Evolutionary conservation across 306 rosid species (phyloP).

Genomic region (Astragalus membranaceus): DNA sequence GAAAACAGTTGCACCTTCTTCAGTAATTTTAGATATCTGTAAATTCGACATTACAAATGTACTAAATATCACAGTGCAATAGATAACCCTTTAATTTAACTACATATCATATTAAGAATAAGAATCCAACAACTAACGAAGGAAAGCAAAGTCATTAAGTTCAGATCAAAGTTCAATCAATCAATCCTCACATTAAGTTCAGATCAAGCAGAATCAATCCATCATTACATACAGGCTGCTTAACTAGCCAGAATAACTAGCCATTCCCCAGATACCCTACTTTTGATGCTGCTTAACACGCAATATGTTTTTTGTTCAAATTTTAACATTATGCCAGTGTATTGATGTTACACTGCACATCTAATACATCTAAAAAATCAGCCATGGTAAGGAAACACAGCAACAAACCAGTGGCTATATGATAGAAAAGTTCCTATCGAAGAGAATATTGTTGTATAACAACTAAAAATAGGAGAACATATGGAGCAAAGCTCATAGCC

Average conservation of each 20-base stretch:
- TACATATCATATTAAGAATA: background rate
- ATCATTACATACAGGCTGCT: background rate
- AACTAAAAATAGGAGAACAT: background rate
- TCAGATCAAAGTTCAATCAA: background rate
- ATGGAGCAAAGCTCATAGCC: background rate
- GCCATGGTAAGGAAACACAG: background rate
- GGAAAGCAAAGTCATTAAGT: background rate
- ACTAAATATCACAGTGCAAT: background rate
- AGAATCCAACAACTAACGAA: background rate
- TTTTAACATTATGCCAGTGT: background rate
- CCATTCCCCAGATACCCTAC: background rate
- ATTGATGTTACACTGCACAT: background rate
- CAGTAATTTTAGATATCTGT: conserved; percentile 79
- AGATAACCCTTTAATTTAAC: background rate
- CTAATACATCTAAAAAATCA: background rate
- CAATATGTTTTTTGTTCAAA: background rate
- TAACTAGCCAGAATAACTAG: background rate
- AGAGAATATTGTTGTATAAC: background rate
- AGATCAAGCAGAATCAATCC: background rate
- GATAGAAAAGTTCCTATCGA: background rate
- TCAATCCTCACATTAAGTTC: background rate
- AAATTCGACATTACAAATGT: conserved; percentile 17
- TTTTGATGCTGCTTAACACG: background rate
- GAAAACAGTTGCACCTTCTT: conserved; percentile 59
- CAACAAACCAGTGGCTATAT: background rate